phyloP scores from a whole-genome alignment of 345 rosid genomes.

The Zanthoxylum bungeanum region DNA sequence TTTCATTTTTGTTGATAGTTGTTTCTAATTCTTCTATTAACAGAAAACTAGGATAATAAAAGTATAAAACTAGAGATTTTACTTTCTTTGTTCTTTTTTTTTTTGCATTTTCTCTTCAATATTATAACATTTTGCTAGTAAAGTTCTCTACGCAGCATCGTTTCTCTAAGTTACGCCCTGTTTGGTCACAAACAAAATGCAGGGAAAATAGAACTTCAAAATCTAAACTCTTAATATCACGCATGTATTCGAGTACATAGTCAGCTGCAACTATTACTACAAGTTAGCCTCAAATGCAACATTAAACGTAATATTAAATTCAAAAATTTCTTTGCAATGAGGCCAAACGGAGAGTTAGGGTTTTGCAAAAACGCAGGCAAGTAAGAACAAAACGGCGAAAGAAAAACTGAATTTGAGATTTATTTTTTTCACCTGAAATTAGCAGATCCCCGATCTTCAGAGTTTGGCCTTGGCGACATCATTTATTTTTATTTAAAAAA shows the following conservation, averaged over 20 bases:
- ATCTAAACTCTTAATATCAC: not conserved
- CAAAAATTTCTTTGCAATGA: not conserved
- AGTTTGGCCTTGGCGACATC: slow-evolving; percentile 51
- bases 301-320: slow-evolving; percentile 1
- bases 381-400: not conserved
- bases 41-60: not conserved
- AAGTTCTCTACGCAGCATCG: not conserved
- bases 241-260: not conserved
- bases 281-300: not conserved
- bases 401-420: not conserved
- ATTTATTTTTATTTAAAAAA: no score
- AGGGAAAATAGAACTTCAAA: not conserved
- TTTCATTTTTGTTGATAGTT: no score
- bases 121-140: not conserved
- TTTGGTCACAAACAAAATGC: slow-evolving; percentile 8
- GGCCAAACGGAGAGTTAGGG: slow-evolving; percentile 24
- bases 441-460: slow-evolving; percentile 80
- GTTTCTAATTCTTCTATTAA: no score
- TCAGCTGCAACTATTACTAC: not conserved
- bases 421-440: slow-evolving; percentile 49
- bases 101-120: not conserved
- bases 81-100: no score
- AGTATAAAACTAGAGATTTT: not conserved
- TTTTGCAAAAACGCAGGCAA: slow-evolving; percentile 1
- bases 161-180: not conserved